These are phyloP conservation scores for Monotropa hypopitys DNA, from an alignment of 179 eudicot species.

Conservation along the genomic window DNA sequence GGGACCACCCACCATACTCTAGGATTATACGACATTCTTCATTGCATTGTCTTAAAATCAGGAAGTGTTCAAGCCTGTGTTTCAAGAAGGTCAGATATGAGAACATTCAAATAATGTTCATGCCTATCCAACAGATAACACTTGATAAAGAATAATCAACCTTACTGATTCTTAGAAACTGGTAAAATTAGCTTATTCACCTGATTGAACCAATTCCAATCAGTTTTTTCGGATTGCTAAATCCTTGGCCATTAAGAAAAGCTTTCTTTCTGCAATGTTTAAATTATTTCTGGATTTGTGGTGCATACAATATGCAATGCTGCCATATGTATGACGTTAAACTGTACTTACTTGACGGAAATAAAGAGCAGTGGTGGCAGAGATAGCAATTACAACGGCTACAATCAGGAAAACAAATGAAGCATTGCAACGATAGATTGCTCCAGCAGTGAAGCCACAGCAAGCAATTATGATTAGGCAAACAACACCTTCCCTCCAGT, in stretches of 20 bases:
- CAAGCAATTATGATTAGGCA: constrained; percentile 50
- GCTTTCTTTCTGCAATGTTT: not conserved
- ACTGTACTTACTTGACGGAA: constrained; percentile 57
- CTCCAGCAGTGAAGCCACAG: constrained; percentile 79
- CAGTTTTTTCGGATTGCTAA: not conserved
- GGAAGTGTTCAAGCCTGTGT: not conserved
- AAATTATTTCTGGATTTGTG: not conserved
- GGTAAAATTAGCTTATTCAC: not conserved
- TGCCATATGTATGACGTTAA: not conserved
- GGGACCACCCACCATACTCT: not conserved
- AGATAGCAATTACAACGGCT: constrained; percentile 41
- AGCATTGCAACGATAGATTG: constrained; percentile 52
- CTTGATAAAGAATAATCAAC: not conserved
- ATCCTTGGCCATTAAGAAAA: not conserved
- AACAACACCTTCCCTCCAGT: constrained; percentile 59
- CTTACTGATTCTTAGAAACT: not conserved
- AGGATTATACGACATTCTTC: not conserved
- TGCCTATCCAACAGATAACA: not conserved
- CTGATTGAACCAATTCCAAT: not conserved
- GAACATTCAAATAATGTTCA: not conserved
- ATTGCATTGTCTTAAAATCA: not conserved
- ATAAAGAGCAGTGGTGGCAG: constrained; percentile 45
- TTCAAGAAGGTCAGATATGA: not conserved
- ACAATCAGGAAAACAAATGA: constrained; percentile 43
- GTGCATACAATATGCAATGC: not conserved